Base-by-base conservation (phyloP, 768 basidiomycete species). In the Leccinum variicolor region DNA sequence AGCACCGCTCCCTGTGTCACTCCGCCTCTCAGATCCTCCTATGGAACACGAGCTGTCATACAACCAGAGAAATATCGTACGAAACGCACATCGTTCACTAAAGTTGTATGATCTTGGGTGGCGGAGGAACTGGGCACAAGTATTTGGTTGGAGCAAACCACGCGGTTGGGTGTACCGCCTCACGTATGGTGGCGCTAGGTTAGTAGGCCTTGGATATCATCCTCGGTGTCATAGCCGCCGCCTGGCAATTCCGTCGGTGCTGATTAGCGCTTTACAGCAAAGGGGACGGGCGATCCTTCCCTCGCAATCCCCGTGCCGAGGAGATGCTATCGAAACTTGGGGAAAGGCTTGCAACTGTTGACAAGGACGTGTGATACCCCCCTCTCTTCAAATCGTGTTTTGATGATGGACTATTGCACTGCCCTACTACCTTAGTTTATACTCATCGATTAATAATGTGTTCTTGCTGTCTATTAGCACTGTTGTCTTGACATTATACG, bases 81-180 rank as follows among this genome's bases (percentile, higher is more conserved):
- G 77, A 59, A 78, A 81, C 25, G 87, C 87, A 13, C 86, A 90
- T 59, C 71, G 78, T 3, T 67, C 77, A 31, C 78, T 92, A 28
- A 79, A 78, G 13, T 48, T 89, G 21, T 94, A 92, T 64, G 84
- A 92, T 65, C 61, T 94, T 6, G 91, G 92, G 11, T 88, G 84
- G 83, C 75, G 79, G 49, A 78, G 73, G 60, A 94, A 94, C 61
- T 85, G 86, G 81, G 74, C 67, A 17, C 86, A 90, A 66, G 83
- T 84, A 2, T 79, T 90, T 57, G 89, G 87, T 10, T 86, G 79
- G 79, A 76, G 72, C 39, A 75, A 66, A 33, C 77, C 73, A 57
- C 75, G 74, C 60, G 82, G 82, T 4, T 86, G 83, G 83, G 55
- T 82, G 4, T 66, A 73, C 48, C 78, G 84, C 33, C 41, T 89